Evolutionary conservation across 2,329 filamentous ascomycete species (phyloP).

Genomic region (Fusarium secorum): DNA sequence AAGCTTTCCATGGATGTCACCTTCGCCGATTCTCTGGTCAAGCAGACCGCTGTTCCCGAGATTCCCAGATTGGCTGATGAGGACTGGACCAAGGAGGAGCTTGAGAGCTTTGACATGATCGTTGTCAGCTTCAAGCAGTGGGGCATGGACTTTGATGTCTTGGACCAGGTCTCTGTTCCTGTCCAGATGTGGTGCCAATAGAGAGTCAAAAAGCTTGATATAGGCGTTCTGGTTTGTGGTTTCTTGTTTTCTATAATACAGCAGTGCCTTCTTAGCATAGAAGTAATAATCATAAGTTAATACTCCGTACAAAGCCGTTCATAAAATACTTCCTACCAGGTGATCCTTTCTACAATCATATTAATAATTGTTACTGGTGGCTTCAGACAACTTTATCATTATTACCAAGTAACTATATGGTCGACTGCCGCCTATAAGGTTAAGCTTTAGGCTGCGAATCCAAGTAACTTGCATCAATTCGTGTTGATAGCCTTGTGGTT

Average conservation of each 20-base stretch:
- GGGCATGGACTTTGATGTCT: conserved; percentile 26
- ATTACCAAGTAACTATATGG: no score
- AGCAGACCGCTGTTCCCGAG: conserved; percentile 19
- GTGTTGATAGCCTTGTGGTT: background rate
- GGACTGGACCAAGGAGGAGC: conserved; percentile 23
- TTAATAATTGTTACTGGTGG: background rate
- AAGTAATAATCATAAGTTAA: background rate
- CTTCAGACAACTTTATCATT: background rate
- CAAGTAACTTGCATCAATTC: no score
- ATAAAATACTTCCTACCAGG: rapidly evolving
- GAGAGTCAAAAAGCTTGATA: background rate
- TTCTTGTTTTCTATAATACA: background rate
- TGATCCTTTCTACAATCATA: rapidly evolving
- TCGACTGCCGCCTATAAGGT: no score
- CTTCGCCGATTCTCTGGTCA: conserved; percentile 34
- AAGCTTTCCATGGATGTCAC: conserved; percentile 24
- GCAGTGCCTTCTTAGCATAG: background rate
- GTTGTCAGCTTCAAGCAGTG: conserved; percentile 26
- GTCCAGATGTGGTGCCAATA: conserved; percentile 32
- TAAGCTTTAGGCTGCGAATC: no score
- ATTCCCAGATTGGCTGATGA: conserved; percentile 23
- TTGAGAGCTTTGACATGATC: conserved; percentile 32
- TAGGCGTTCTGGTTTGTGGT: background rate
- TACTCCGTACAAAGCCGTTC: background rate
- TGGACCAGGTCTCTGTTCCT: conserved; percentile 3